Percentiles rank a stretch among this genome's conserved stretches.
Evolutionary conservation across 306 rosid species (phyloP).

Genomic region (Psophocarpus tetragonolobus): DNA sequence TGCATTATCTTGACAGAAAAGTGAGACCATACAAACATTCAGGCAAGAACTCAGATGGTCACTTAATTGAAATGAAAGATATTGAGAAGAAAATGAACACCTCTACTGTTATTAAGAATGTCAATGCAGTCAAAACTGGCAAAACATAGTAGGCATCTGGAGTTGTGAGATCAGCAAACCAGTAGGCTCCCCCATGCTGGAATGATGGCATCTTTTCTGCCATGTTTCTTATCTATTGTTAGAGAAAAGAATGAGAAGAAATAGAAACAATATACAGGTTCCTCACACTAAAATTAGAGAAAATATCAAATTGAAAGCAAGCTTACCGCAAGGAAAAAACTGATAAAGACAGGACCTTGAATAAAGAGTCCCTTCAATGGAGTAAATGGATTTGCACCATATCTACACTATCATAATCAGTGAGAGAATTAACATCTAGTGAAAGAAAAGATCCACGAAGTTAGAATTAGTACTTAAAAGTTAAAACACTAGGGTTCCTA

Average conservation of each 20-base stretch:
- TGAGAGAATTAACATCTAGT: conserved; percentile 22
- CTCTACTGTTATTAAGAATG: conserved; percentile 88
- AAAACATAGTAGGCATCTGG: conserved; percentile 70
- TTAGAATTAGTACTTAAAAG: conserved; percentile 17
- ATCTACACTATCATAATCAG: conserved; percentile 49
- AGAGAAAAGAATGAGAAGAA: conserved; percentile 23
- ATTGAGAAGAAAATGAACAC: conserved; percentile 41
- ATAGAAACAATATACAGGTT: conserved; percentile 12
- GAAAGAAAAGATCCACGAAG: not conserved
- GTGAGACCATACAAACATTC: not conserved
- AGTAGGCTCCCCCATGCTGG: conserved; percentile 80
- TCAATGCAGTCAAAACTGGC: conserved; percentile 69
- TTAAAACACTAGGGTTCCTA: not conserved
- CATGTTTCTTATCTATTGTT: conserved; percentile 74
- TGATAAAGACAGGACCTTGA: conserved; percentile 76
- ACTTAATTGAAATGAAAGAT: not conserved
- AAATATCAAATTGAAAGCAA: conserved; percentile 27
- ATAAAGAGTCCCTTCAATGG: conserved; percentile 81
- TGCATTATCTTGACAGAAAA: not conserved
- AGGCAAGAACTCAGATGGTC: conserved; percentile 1
- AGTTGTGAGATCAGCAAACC: conserved; percentile 89
- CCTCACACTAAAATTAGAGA: conserved; percentile 20
- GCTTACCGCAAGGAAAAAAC: conserved; percentile 91
- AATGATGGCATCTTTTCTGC: conserved; percentile 90
- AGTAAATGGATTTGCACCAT: conserved; percentile 74